Evolutionary conservation across 345 rosid genomes (phyloP).

Genomic region (Clausena lansium): DNA sequence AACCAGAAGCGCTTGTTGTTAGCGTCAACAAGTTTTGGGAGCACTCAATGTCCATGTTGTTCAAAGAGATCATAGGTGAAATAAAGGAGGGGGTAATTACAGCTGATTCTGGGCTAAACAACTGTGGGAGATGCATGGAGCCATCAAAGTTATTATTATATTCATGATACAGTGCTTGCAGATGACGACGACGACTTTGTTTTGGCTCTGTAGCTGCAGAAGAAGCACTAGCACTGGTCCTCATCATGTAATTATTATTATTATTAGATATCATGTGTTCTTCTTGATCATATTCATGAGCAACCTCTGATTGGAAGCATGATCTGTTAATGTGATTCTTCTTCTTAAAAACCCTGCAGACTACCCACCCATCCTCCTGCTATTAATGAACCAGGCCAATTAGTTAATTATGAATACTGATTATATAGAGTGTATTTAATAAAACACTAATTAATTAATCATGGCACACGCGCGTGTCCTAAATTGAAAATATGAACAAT

Average conservation of each 20-base stretch:
- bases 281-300: conserved; percentile 29
- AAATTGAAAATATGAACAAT: not conserved
- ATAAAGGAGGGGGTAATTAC: conserved; percentile 22
- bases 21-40: conserved; percentile 71
- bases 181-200: conserved; percentile 17
- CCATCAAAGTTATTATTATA: conserved; percentile 28
- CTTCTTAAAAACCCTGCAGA: conserved; percentile 72
- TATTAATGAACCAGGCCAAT: conserved; percentile 1
- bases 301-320: conserved; percentile 45
- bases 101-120: conserved; percentile 71
- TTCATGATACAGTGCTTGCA: conserved; percentile 29
- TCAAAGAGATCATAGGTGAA: conserved; percentile 31
- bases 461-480: not conserved
- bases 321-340: conserved; percentile 49
- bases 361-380: conserved; percentile 81
- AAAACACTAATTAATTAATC: not conserved
- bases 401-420: not conserved
- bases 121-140: conserved; percentile 78
- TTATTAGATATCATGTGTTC: conserved; percentile 20
- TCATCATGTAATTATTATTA: conserved; percentile 13
- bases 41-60: conserved; percentile 49
- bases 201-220: conserved; percentile 23
- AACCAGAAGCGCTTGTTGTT: conserved; percentile 27
- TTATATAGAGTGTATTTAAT: not conserved
- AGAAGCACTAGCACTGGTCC: conserved; percentile 15